Base-by-base conservation (phyloP, 108 stramenopile genomes). In the Cylindrotheca closterium region DNA sequence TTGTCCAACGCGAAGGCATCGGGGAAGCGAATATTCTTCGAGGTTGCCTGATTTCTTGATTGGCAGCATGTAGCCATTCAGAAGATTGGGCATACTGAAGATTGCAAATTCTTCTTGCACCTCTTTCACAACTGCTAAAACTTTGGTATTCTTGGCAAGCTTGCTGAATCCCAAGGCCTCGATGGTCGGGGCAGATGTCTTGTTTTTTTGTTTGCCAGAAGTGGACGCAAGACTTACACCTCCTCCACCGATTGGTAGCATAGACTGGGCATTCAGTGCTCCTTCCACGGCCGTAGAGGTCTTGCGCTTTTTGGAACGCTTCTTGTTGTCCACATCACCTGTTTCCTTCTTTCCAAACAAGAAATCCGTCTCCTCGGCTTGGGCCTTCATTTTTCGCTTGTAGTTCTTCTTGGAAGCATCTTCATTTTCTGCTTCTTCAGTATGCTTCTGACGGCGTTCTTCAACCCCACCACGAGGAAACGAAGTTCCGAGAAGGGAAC, bases 171-270 rank as follows among this genome's bases (percentile, higher is more conserved):
- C 66, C 27, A 93, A 49, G 19, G 80, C 71, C 74, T 93, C 92
- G 71, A 93, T 93, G 25, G 69, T 70, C 48, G 83, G 34, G 34
- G 56, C 22, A 3, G 22, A 17, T 15, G 5, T 53, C 52, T 54
- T 65, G 30, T 28, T 29, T 30, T 60, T n/a, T 29, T 68, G 46
- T 63, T 32, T 29, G 30, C 19, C 15, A 24, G 59, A 60, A n/a
- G 25, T 58, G 18, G 66, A 27, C 10, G 84, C 74, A 4, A 74
- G 67, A 19, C 87, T 74, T 37, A 92, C 91, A 2, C 70, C 86
- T 1, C 91, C 91, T 18, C 91, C 91, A 23, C 91, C 91, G 31
- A 92, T 25, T 12, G 91, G 91, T 10, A 89, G 55, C 37, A 75
- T 23, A n/a, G 79, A 78, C 4, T 55, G 51, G 30, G 29, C n/a